Percentiles rank a stretch among this genome's conserved stretches.
These are phyloP conservation scores for Colletotrichum orbiculare DNA, from an alignment of 2,329 filamentous ascomycete species.

Conservation along the genomic window DNA sequence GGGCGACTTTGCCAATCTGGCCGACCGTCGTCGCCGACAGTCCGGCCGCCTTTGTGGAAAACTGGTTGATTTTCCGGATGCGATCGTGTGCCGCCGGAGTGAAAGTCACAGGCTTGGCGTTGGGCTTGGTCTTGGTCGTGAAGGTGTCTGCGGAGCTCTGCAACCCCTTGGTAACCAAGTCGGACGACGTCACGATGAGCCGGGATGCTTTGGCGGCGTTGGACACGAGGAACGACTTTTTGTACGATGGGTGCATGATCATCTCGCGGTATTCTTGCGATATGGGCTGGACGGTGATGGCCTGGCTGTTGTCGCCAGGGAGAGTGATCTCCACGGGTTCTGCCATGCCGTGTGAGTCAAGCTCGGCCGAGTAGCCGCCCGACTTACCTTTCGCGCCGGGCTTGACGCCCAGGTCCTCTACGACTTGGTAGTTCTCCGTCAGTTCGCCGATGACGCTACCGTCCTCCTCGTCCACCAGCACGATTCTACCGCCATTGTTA, in stretches of 20 bases:
- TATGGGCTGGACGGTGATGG: conserved; percentile 74
- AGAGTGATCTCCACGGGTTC: conserved; percentile 85
- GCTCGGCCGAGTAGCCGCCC: conserved; percentile 45
- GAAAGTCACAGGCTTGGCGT: conserved; percentile 86
- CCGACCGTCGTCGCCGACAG: conserved; percentile 89
- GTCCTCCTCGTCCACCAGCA: conserved; percentile 94
- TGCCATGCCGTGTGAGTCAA: conserved; percentile 45
- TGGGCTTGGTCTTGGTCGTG: conserved; percentile 82
- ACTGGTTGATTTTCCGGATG: conserved; percentile 89
- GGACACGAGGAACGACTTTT: conserved; percentile 85
- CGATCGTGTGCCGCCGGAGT: conserved; percentile 84
- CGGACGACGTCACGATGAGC: conserved; percentile 88
- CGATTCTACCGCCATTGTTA: conserved; percentile 78
- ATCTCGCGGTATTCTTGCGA: conserved; percentile 78
- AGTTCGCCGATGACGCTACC: conserved; percentile 95
- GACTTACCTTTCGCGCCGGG: conserved; percentile 98
- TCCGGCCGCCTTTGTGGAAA: conserved; percentile 82
- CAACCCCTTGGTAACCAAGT: conserved; percentile 81
- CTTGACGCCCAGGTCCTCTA: conserved; percentile 80
- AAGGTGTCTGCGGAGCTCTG: conserved; percentile 83
- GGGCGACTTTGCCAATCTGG: conserved; percentile 83
- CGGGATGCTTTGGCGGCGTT: conserved; percentile 90
- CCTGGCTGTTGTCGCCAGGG: conserved; percentile 72
- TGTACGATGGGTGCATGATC: conserved; percentile 90
- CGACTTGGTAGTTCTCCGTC: conserved; percentile 81